Evolutionary conservation across 169 alveolate genomes (phyloP), one percentile per base, ranked within the genome.

Genomic region (Cryptosporidium parvum): DNA sequence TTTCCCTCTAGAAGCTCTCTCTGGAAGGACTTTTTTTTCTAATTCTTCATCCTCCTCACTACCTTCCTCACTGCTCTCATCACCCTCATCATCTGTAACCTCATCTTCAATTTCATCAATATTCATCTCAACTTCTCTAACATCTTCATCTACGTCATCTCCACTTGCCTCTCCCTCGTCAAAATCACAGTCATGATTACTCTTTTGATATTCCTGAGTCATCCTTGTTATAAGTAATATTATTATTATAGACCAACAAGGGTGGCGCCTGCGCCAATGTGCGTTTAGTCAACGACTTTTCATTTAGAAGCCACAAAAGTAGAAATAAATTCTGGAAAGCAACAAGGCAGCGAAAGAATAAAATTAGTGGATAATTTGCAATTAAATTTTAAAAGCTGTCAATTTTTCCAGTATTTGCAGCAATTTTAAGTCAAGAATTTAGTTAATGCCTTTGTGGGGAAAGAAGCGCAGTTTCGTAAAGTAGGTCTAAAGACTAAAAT

Each of bases 1-100:
- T 53, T 85, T 89, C 10, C 93, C 93, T 18, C 93, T 62, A n/a
- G 93, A 71, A 37, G 92, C 21, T 62, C 93, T 62, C 23, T 67
- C 70, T 12, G 93, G 93, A 37, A 89, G 92, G 10, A 85, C 85
- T 53, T 69, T 89, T 51, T 45, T 89, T 18, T 37, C 73, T 29
- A 16, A 69, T 14, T 18, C 48, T 39, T 80, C 69, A 5, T 62
- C 62, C 7, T 65, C 89, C n/a, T 9, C n/a, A 31, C 18, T 73
- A 9, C 61, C 80, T n/a, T 75, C 61, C 26, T 33, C 84, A n/a
- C 44, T n/a, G 8, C 9, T 44, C 8, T 53, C 31, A 29, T 58
- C 33, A 26, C 26, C 31, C 23, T 39, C 69, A n/a, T 16, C 21
- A 16, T 31, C 45, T 23, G 31, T 21, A 12, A 14, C 29, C 14